Percentiles rank a stretch among this genome's conserved stretches.
phyloP scores from a whole-genome alignment of 2,329 filamentous ascomycete genomes.

The Aspergillus amoenus region DNA sequence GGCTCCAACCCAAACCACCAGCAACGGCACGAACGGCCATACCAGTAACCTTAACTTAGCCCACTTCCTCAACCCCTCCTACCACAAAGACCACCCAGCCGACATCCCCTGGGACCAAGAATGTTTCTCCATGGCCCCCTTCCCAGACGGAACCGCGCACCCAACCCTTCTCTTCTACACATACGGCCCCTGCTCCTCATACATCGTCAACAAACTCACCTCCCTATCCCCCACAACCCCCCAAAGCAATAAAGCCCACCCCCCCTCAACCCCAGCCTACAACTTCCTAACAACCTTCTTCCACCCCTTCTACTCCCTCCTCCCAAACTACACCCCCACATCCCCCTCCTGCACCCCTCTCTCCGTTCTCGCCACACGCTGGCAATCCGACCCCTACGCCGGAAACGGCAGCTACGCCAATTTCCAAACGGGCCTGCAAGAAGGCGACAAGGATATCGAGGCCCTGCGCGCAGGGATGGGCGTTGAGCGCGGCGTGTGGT shows the following conservation, averaged over 20 bases:
- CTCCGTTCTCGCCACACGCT: slow-evolving; percentile 68
- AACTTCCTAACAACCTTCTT: slow-evolving; percentile 66
- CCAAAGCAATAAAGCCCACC: slow-evolving; percentile 15
- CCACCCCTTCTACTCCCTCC: slow-evolving; percentile 71
- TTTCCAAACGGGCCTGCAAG: slow-evolving; percentile 72
- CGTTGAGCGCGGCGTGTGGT: slow-evolving; percentile 67
- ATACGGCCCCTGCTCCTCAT: slow-evolving; percentile 43
- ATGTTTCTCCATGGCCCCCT: slow-evolving; percentile 71
- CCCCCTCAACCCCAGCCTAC: slow-evolving; percentile 45
- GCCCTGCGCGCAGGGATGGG: slow-evolving; percentile 52
- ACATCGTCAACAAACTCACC: slow-evolving; percentile 32
- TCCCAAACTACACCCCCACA: slow-evolving; percentile 64
- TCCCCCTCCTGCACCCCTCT: slow-evolving; percentile 61
- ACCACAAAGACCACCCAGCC: slow-evolving; percentile 59
- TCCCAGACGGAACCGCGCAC: slow-evolving; percentile 61
- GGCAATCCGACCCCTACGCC: slow-evolving; percentile 75
- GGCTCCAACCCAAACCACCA: not conserved
- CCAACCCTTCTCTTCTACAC: slow-evolving; percentile 79
- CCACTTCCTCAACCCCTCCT: slow-evolving; percentile 71
- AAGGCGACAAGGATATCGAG: slow-evolving; percentile 71
- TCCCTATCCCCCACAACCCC: slow-evolving; percentile 25
- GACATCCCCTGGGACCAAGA: slow-evolving; percentile 71
- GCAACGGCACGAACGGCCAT: not conserved
- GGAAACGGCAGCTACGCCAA: slow-evolving; percentile 83
- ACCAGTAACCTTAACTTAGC: slow-evolving; percentile 61